Percentiles rank a stretch among this genome's conserved stretches.
Conservation (phyloP, 139 green algal species). For the Spirogloea muscicola region DNA sequence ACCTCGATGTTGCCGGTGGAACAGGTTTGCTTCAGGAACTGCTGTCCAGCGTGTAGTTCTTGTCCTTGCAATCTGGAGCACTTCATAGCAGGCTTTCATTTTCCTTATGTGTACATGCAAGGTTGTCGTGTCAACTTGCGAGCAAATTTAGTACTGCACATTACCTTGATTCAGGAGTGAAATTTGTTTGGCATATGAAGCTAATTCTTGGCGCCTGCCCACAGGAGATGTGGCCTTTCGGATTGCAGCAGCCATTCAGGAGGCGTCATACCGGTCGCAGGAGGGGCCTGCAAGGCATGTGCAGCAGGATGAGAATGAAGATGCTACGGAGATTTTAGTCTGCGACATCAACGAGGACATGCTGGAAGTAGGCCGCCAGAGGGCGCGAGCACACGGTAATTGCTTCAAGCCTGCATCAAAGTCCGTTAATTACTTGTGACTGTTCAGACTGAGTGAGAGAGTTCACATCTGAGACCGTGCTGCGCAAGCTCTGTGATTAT, state of each 20-base stretch:
- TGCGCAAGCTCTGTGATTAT: background rate
- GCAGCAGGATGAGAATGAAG: background rate
- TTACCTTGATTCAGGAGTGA: background rate
- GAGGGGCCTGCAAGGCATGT: background rate
- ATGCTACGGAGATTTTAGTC: slow-evolving; percentile 61
- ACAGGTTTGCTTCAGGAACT: slow-evolving; percentile 61
- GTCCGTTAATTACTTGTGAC: background rate
- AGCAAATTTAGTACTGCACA: background rate
- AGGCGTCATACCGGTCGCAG: background rate
- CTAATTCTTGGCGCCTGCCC: background rate
- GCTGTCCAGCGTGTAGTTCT: background rate
- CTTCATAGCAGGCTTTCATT: background rate
- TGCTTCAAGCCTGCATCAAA: background rate
- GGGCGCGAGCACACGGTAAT: slow-evolving; percentile 48
- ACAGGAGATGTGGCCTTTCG: slow-evolving; percentile 38
- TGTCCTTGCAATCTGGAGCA: background rate
- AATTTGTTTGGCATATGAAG: background rate
- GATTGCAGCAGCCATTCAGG: slow-evolving; percentile 4
- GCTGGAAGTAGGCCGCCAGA: slow-evolving; percentile 75
- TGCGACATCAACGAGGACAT: slow-evolving; percentile 96
- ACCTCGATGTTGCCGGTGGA: slow-evolving; percentile 95
- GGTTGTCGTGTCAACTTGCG: background rate
- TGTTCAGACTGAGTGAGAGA: background rate
- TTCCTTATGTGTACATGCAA: background rate
- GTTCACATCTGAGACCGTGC: background rate